Evolutionary conservation across 2,329 filamentous ascomycete genomes (phyloP).

Genomic region (Cordyceps pruinosa): DNA sequence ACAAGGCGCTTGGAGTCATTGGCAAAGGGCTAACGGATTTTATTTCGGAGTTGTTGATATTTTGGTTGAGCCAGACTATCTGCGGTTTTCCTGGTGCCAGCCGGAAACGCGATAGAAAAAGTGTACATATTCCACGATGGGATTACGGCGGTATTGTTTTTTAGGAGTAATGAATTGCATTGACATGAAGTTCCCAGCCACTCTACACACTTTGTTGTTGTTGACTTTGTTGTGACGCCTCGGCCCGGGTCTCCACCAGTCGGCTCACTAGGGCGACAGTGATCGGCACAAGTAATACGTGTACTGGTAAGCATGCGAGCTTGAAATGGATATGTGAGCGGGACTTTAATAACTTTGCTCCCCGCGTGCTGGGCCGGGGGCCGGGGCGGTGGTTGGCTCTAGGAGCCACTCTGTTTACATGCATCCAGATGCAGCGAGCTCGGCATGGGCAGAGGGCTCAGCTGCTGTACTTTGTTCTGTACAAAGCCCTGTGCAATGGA

Average conservation of each 20-base stretch:
- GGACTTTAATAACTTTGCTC: too few relatives aligned
- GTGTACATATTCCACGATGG: conserved; percentile 37
- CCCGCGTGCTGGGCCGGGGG: too few relatives aligned
- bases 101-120: conserved; percentile 23
- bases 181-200: conserved; percentile 14
- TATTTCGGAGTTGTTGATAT: conserved; percentile 30
- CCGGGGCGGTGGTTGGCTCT: neutral
- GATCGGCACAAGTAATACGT: neutral
- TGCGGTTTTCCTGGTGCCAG: neutral
- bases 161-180: conserved; percentile 25
- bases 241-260: neutral
- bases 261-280: neutral
- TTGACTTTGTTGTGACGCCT: neutral
- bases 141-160: conserved; percentile 25
- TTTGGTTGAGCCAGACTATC: conserved; percentile 14
- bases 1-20: conserved; percentile 36
- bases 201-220: too few relatives aligned
- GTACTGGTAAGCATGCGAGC: neutral
- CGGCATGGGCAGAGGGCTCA: neutral
- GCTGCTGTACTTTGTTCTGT: neutral
- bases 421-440: neutral
- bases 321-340: neutral
- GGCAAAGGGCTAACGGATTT: conserved; percentile 29
- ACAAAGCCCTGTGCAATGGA: neutral
- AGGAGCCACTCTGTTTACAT: neutral